These are phyloP conservation scores for Globisporangium acanthophoron DNA, from an alignment of 352 stramenopile genomes.

Conservation along the genomic window DNA sequence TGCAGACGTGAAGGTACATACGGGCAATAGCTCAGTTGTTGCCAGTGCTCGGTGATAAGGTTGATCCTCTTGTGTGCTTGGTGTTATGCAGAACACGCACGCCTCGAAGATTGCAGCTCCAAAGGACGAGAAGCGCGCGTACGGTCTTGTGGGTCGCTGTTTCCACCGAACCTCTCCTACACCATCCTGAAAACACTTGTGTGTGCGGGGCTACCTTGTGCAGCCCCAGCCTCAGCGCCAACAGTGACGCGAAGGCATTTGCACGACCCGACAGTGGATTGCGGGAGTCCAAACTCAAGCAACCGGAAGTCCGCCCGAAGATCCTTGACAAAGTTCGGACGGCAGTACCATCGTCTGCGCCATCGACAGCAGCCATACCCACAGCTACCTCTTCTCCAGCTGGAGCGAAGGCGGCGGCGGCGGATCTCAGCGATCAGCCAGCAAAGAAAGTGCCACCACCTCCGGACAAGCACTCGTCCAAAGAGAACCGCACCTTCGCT, in stretches of 20 bases:
- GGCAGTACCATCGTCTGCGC: slow-evolving; percentile 7
- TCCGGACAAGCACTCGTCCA: slow-evolving; percentile 32
- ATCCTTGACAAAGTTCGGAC: slow-evolving; percentile 37
- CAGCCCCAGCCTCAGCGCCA: slow-evolving; percentile 12
- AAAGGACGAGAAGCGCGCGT: slow-evolving; percentile 35
- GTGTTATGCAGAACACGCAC: slow-evolving; percentile 2
- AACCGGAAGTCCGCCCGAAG: slow-evolving; percentile 38
- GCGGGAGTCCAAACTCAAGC: slow-evolving; percentile 75
- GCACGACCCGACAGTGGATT: slow-evolving; percentile 13
- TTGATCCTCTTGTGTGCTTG: background rate
- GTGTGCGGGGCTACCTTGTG: background rate
- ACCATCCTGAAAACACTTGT: background rate
- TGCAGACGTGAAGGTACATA: slow-evolving; percentile 20
- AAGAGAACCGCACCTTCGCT: slow-evolving; percentile 1
- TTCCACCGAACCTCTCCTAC: background rate
- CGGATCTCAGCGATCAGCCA: slow-evolving; percentile 11
- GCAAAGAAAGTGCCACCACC: slow-evolving; percentile 42
- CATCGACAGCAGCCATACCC: background rate
- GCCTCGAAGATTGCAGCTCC: slow-evolving; percentile 8
- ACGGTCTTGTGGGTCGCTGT: background rate
- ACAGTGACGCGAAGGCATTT: slow-evolving; percentile 13
- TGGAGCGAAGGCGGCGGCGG: slow-evolving; percentile 2
- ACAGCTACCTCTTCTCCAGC: background rate
- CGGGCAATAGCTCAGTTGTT: background rate
- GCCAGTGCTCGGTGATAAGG: background rate